phyloP scores from a whole-genome alignment of 805 yeast genomes.

The Clavispora asparagi region DNA sequence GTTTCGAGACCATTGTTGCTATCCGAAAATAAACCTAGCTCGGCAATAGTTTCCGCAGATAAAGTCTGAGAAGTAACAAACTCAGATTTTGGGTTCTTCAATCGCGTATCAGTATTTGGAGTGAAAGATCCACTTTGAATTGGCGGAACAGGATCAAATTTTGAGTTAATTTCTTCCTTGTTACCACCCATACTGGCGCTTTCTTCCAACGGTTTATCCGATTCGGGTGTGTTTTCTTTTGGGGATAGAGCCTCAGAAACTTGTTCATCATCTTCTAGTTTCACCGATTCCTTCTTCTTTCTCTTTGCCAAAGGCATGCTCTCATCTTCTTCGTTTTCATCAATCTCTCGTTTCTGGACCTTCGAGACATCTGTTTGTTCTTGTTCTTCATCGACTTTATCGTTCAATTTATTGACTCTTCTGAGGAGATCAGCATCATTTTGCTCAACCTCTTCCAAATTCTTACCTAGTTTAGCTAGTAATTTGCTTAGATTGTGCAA shows the following conservation, averaged over 20 bases:
- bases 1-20: constrained; percentile 53
- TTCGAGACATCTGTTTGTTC: constrained; percentile 1
- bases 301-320: constrained; percentile 12
- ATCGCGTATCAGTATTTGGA: constrained; percentile 52
- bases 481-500: constrained; percentile 42
- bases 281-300: constrained; percentile 2
- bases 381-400: constrained; percentile 3
- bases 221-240: constrained; percentile 4
- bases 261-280: constrained; percentile 6
- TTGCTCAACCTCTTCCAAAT: constrained; percentile 29
- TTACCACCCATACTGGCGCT: constrained; percentile 8
- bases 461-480: constrained; percentile 35
- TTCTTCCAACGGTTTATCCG: constrained; percentile 4
- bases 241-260: constrained; percentile 4
- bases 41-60: constrained; percentile 56
- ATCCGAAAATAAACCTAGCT: constrained; percentile 62
- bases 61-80: constrained; percentile 66
- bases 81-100: constrained; percentile 70
- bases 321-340: constrained; percentile 10
- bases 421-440: constrained; percentile 24
- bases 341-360: constrained; percentile 4
- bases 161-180: constrained; percentile 18
- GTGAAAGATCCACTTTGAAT: constrained; percentile 41
- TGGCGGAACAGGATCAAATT: constrained; percentile 40
- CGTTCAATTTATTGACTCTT: constrained; percentile 11